These are phyloP conservation scores for Sporothrix mexicana DNA, from an alignment of 2,329 filamentous ascomycete species.

Conservation along the genomic window DNA sequence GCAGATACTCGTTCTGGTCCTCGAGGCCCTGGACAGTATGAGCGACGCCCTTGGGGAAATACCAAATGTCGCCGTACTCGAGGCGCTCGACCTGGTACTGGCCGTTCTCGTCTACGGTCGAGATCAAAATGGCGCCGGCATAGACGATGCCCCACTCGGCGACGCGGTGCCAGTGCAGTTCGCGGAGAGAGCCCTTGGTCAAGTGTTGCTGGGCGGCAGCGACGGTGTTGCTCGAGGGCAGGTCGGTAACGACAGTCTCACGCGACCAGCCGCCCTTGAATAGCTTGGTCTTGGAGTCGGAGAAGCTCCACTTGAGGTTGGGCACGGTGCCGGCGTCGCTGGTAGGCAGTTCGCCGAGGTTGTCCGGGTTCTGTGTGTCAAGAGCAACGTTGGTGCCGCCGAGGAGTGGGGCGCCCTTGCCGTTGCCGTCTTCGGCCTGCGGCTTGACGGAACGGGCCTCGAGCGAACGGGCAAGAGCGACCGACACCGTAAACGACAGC, in stretches of 20 bases:
- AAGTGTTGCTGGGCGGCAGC: constrained; percentile 72
- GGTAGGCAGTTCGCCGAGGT: constrained; percentile 65
- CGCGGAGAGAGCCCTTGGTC: constrained; percentile 67
- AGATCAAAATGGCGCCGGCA: constrained; percentile 61
- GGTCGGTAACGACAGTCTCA: constrained; percentile 69
- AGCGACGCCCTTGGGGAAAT: constrained; percentile 57
- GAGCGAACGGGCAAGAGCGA: constrained; percentile 12
- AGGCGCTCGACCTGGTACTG: constrained; percentile 60
- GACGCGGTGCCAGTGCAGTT: constrained; percentile 72
- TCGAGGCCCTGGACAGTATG: constrained; percentile 62
- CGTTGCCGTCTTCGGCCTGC: constrained; percentile 61
- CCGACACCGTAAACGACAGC: not conserved
- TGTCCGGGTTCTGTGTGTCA: constrained; percentile 68
- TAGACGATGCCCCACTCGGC: constrained; percentile 72
- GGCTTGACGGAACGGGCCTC: constrained; percentile 43
- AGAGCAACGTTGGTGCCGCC: constrained; percentile 67
- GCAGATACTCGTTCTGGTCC: constrained; percentile 62
- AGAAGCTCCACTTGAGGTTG: constrained; percentile 74
- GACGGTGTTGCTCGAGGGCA: constrained; percentile 70
- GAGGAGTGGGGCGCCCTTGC: constrained; percentile 63
- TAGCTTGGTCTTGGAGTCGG: constrained; percentile 67
- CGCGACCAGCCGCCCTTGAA: constrained; percentile 69
- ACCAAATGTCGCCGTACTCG: constrained; percentile 64
- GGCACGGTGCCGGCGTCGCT: constrained; percentile 65
- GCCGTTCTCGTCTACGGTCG: constrained; percentile 67